A percentile compares a stretch with the other conserved stretches of the same genome.
These are phyloP conservation scores for Condylostoma magnum DNA, from an alignment of 169 alveolate species.

Conservation along the genomic window DNA sequence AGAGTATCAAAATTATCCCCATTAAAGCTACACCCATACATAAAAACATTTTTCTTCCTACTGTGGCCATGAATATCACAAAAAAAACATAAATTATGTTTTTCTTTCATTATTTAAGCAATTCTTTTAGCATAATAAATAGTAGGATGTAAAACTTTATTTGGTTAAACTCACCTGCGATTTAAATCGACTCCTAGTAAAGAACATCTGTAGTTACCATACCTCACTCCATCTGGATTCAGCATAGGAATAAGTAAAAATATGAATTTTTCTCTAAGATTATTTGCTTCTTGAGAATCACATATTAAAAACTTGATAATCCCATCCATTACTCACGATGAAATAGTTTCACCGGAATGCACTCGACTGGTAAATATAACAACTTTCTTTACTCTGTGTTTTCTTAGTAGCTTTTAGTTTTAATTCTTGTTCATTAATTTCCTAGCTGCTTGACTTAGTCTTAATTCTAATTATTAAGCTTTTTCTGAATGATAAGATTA, in stretches of 20 bases:
- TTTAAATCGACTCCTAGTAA: slow-evolving; percentile 65
- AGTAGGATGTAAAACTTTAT: slow-evolving; percentile 63
- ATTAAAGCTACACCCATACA: slow-evolving; percentile 60
- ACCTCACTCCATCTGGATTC: slow-evolving; percentile 68
- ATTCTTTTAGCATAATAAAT: slow-evolving; percentile 62
- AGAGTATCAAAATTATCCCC: background rate
- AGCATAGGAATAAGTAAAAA: slow-evolving; percentile 70
- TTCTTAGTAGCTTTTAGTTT: background rate
- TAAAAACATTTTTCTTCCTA: slow-evolving; percentile 85
- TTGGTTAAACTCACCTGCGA: slow-evolving; percentile 62
- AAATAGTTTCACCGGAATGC: slow-evolving; percentile 88
- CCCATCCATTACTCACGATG: slow-evolving; percentile 83
- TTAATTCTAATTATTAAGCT: background rate
- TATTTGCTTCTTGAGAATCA: slow-evolving; percentile 42
- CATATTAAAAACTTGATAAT: slow-evolving; percentile 48
- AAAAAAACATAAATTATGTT: slow-evolving; percentile 74
- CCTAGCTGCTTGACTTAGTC: background rate
- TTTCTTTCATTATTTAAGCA: slow-evolving; percentile 53
- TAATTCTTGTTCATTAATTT: background rate
- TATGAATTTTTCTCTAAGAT: slow-evolving; percentile 64
- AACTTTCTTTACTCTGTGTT: background rate
- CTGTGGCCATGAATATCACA: slow-evolving; percentile 93
- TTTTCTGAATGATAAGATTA: background rate
- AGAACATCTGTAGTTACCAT: slow-evolving; percentile 61
- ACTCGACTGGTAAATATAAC: slow-evolving; percentile 81